phyloP scores from a whole-genome alignment of 1,139 yeast genomes.

The Suhomyces ambrosiae region DNA sequence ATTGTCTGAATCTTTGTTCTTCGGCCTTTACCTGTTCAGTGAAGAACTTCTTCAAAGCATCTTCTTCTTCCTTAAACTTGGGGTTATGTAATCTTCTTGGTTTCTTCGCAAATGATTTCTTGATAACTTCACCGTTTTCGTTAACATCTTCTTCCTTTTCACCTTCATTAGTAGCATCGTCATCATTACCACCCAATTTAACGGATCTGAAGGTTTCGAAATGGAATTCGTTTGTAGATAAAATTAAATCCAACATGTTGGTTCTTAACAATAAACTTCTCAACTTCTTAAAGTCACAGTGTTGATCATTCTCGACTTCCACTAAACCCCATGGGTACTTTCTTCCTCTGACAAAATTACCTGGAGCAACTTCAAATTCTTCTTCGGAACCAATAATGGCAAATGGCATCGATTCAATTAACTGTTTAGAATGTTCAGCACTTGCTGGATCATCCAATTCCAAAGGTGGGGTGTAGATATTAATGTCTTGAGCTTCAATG shows the following conservation, averaged over 20 bases:
- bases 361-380: constrained; percentile 76
- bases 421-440: constrained; percentile 77
- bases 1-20: constrained; percentile 95
- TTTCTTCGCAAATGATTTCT: constrained; percentile 43
- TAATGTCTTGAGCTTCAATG: constrained; percentile 88
- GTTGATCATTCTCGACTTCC: constrained; percentile 93
- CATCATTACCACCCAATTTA: constrained; percentile 68
- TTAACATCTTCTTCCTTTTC: constrained; percentile 31
- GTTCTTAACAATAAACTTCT: constrained; percentile 88
- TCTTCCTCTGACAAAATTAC: constrained; percentile 82
- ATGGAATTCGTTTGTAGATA: constrained; percentile 89
- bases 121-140: constrained; percentile 39
- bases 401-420: constrained; percentile 92
- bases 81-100: constrained; percentile 73
- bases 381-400: constrained; percentile 91
- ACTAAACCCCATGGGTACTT: constrained; percentile 98
- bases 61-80: constrained; percentile 94
- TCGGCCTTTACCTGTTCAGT: constrained; percentile 98
- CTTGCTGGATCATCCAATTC: constrained; percentile 74
- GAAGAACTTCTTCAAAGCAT: constrained; percentile 87
- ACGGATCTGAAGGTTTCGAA: constrained; percentile 85
- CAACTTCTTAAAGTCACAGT: constrained; percentile 92
- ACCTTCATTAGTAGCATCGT: constrained; percentile 31
- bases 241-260: constrained; percentile 86
- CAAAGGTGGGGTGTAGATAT: constrained; percentile 86